These are phyloP conservation scores for Eimeria acervulina DNA, from an alignment of 169 alveolate genomes.

Conservation along the genomic window DNA sequence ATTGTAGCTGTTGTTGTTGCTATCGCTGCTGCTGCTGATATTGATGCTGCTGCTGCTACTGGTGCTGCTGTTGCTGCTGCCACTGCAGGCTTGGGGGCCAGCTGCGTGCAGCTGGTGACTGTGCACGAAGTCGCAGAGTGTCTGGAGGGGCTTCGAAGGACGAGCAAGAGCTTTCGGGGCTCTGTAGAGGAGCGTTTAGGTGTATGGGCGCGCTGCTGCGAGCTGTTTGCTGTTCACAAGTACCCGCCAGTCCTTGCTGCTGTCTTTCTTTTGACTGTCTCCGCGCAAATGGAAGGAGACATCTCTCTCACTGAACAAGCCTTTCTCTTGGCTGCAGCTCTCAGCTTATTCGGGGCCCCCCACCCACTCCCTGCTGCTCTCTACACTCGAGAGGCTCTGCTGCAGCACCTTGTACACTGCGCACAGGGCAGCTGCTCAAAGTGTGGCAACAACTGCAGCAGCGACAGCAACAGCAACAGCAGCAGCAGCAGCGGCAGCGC, in stretches of 20 bases:
- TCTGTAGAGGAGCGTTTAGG: constrained; percentile 56
- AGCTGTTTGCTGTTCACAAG: constrained; percentile 44
- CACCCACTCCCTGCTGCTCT: constrained; percentile 1
- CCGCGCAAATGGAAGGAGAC: constrained; percentile 71
- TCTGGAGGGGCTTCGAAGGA: constrained; percentile 39
- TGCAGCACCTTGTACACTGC: constrained; percentile 58
- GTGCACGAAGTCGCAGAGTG: constrained; percentile 47
- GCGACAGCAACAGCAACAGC: constrained; percentile 28
- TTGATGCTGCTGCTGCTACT: neutral
- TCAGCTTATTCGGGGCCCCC: constrained; percentile 42
- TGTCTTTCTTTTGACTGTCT: constrained; percentile 35
- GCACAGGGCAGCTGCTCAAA: constrained; percentile 49
- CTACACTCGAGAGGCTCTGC: constrained; percentile 26
- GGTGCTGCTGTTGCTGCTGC: neutral
- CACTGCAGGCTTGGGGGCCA: constrained; percentile 35
- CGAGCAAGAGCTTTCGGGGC: neutral
- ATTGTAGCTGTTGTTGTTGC: neutral
- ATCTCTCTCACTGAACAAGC: constrained; percentile 66
- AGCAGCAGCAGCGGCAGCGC: constrained; percentile 61
- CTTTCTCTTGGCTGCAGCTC: constrained; percentile 77
- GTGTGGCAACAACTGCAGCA: constrained; percentile 19
- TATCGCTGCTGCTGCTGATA: constrained; percentile 11
- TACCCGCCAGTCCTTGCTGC: constrained; percentile 78
- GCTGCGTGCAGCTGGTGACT: constrained; percentile 57
- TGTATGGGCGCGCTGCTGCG: constrained; percentile 55